Conservation (phyloP, 257 asterid genomes). For the Solanum peruvianum region DNA sequence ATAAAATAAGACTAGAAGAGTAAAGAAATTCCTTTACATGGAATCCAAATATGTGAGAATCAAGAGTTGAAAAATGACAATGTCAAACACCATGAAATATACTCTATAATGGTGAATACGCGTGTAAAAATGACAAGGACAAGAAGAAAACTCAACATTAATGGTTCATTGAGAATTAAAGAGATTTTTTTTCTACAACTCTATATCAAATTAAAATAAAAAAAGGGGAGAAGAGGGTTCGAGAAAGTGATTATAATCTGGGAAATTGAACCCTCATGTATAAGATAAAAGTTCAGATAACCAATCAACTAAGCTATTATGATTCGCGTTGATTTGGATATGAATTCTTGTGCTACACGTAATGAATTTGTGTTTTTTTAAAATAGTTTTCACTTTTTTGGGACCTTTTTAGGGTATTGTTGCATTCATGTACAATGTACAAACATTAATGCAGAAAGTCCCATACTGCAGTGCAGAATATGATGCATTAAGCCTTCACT, state of each 20-base stretch:
- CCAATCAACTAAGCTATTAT: too few relatives aligned
- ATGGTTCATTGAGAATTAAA: neutral
- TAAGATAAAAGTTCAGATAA: too few relatives aligned
- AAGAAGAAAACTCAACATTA: neutral
- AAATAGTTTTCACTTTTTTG: neutral
- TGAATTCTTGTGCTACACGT: neutral
- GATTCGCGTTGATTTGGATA: neutral
- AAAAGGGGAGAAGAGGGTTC: fast-evolving
- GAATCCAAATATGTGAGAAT: neutral
- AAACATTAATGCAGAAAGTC: neutral
- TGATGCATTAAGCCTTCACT: neutral
- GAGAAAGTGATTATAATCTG: too few relatives aligned
- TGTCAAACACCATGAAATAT: neutral
- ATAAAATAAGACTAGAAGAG: neutral
- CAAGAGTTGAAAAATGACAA: neutral
- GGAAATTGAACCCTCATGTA: too few relatives aligned
- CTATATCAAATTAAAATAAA: too few relatives aligned
- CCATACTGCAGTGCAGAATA: neutral
- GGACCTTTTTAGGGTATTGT: neutral
- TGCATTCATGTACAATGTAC: neutral
- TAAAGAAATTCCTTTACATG: neutral
- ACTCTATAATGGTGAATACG: neutral
- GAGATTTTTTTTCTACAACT: neutral
- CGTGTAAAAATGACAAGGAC: neutral
- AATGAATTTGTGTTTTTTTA: neutral